Evolutionary conservation across 1,284 basidiomycete genomes (phyloP).

Genomic region (Meripilus lineatus): DNA sequence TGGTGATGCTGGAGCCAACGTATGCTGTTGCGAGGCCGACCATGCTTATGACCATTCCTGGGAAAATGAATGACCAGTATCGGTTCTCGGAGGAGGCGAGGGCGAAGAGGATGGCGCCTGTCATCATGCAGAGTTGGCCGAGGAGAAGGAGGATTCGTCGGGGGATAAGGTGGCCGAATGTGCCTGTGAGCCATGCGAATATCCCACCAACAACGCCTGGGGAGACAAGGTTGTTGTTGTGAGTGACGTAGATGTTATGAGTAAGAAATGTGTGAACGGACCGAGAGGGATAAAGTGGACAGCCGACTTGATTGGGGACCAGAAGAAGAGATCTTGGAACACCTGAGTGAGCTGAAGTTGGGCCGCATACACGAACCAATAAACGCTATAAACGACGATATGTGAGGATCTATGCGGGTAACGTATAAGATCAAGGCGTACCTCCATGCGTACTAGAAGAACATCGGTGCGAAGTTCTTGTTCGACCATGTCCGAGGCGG

Average conservation of each 20-base stretch:
- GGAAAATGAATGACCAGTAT: conserved; percentile 12
- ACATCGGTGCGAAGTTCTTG: conserved; percentile 11
- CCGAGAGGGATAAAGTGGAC: conserved; percentile 10
- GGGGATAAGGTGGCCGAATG: conserved; percentile 9
- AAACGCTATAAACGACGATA: conserved; percentile 2
- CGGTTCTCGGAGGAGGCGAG: conserved; percentile 2
- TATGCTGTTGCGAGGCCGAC: conserved; percentile 7
- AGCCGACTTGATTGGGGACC: conserved; percentile 9
- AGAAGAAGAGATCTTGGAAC: conserved; percentile 11
- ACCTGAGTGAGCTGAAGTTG: conserved; percentile 8
- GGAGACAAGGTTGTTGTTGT: background rate
- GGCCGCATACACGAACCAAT: conserved; percentile 8
- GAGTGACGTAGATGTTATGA: background rate
- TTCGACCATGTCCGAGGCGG: conserved; percentile 10
- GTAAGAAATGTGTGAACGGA: background rate
- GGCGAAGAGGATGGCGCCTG: conserved; percentile 7
- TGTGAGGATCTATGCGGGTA: background rate
- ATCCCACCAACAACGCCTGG: conserved; percentile 9
- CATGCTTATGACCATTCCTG: conserved; percentile 11
- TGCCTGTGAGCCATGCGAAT: conserved; percentile 3
- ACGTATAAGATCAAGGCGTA: conserved; percentile 5
- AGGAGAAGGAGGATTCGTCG: conserved; percentile 9
- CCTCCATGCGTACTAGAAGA: conserved; percentile 13
- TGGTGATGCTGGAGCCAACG: conserved; percentile 9
- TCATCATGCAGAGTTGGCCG: conserved; percentile 8